Evolutionary conservation across 2,329 filamentous ascomycete genomes (phyloP).

Genomic region (Penicillium hesseltinei): DNA sequence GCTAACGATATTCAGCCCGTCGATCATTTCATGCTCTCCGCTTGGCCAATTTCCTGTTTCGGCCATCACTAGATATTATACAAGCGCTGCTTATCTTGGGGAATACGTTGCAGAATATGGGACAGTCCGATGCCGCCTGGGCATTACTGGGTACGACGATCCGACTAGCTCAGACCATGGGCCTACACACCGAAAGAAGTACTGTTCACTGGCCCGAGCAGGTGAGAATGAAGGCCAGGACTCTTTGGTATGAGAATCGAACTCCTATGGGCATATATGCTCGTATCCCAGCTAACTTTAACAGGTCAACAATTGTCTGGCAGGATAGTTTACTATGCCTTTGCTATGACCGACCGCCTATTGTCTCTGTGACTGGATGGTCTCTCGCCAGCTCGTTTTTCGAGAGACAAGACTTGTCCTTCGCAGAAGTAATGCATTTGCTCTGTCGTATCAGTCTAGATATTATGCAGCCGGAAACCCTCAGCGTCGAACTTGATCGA

Average conservation of each 20-base stretch:
- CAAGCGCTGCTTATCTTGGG: constrained; percentile 57
- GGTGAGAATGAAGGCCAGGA: constrained; percentile 23
- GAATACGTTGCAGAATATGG: constrained; percentile 44
- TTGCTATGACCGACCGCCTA: constrained; percentile 35
- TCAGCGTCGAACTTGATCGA: constrained; percentile 8
- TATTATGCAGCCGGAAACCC: constrained; percentile 48
- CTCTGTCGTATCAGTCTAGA: constrained; percentile 27
- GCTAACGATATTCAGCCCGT: constrained; percentile 20
- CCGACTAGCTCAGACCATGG: constrained; percentile 35
- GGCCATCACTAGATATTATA: constrained; percentile 55
- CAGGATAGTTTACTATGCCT: constrained; percentile 37
- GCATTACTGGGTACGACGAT: constrained; percentile 32
- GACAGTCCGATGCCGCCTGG: constrained; percentile 35
- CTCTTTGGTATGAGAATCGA: constrained; percentile 25
- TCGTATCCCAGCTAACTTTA: neutral
- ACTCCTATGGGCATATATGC: neutral
- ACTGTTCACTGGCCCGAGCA: constrained; percentile 25
- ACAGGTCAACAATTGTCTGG: constrained; percentile 35
- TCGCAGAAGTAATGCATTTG: constrained; percentile 28
- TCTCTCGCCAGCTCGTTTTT: neutral
- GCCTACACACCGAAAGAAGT: constrained; percentile 40
- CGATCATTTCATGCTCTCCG: constrained; percentile 51
- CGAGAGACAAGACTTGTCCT: constrained; percentile 17
- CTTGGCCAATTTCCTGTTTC: constrained; percentile 58
- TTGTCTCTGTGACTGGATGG: constrained; percentile 30